phyloP scores from a whole-genome alignment of 2,329 filamentous ascomycete genomes.

The Phaeomoniella chlamydospora region DNA sequence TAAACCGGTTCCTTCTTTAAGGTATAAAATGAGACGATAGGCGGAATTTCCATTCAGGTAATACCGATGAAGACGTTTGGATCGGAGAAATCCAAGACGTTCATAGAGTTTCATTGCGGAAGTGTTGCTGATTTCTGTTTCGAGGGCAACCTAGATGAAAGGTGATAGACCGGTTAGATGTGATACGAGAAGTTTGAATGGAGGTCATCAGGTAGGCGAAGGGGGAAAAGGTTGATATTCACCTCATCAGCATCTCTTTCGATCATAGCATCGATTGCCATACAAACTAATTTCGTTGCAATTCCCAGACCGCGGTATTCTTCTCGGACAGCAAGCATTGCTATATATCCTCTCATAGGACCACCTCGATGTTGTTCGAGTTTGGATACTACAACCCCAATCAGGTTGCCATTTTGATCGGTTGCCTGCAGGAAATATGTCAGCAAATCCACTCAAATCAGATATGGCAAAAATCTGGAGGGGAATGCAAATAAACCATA shows the following conservation, averaged over 20 bases:
- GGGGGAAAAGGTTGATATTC: conserved; percentile 6
- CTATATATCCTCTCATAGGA: conserved; percentile 85
- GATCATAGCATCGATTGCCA: conserved; percentile 84
- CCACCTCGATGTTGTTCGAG: conserved; percentile 80
- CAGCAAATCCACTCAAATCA: too few species aligned
- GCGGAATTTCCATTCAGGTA: conserved; percentile 95
- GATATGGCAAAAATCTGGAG: too few species aligned
- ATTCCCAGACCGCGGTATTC: conserved; percentile 72
- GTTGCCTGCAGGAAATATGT: conserved; percentile 39
- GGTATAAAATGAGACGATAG: conserved; percentile 70
- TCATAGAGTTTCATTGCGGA: conserved; percentile 89
- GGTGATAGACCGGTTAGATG: not conserved
- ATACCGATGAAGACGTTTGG: conserved; percentile 86
- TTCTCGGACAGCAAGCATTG: conserved; percentile 88
- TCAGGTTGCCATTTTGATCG: conserved; percentile 45
- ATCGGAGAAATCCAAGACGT: conserved; percentile 76
- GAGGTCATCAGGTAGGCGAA: not conserved
- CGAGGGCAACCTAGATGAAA: conserved; percentile 57
- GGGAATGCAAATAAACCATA: too few species aligned
- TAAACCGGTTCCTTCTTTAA: conserved; percentile 46
- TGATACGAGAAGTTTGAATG: not conserved
- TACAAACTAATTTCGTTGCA: conserved; percentile 73
- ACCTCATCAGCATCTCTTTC: conserved; percentile 71
- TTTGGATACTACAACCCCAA: conserved; percentile 90
- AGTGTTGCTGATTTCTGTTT: conserved; percentile 87